These are phyloP conservation scores for Soucietia sequanensis DNA, from an alignment of 805 yeast genomes.

Conservation along the genomic window DNA sequence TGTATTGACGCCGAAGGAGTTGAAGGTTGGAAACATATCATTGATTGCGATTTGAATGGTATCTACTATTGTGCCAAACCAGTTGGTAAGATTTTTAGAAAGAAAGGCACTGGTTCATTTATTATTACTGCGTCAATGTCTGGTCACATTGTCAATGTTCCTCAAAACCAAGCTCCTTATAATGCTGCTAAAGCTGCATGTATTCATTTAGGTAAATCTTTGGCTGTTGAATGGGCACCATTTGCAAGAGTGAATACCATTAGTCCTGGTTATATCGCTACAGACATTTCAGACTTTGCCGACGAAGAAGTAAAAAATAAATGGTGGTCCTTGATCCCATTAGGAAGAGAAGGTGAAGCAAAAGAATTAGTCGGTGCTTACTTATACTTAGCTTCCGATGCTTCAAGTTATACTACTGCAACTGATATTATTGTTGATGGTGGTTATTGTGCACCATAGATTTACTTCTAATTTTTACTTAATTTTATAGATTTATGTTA, in stretches of 20 bases:
- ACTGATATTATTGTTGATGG: conserved; percentile 47
- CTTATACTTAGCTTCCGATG: conserved; percentile 44
- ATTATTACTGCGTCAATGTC: conserved; percentile 47
- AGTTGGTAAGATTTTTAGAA: conserved; percentile 38
- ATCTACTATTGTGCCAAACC: conserved; percentile 45
- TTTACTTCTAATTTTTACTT: no score
- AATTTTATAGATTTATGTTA: neutral
- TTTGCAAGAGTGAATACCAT: conserved; percentile 44
- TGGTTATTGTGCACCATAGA: conserved; percentile 40
- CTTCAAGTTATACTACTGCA: conserved; percentile 44
- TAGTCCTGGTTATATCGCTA: conserved; percentile 43
- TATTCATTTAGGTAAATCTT: conserved; percentile 41
- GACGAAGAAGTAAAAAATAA: conserved; percentile 27
- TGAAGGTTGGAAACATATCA: conserved; percentile 33
- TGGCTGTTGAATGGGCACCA: conserved; percentile 50
- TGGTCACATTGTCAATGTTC: conserved; percentile 47
- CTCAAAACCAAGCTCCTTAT: conserved; percentile 46
- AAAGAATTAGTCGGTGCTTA: conserved; percentile 48
- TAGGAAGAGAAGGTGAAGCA: conserved; percentile 46
- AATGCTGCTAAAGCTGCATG: conserved; percentile 48
- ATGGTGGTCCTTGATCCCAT: conserved; percentile 42
- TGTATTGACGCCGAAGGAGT: conserved; percentile 35
- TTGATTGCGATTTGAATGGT: conserved; percentile 41
- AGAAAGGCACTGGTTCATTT: conserved; percentile 42
- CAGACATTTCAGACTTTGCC: conserved; percentile 40